A percentile compares a stretch with the other conserved stretches of the same genome.
These are phyloP conservation scores for Backusella westeae DNA, from an alignment of 192 early-diverging fungal species.

Conservation along the genomic window DNA sequence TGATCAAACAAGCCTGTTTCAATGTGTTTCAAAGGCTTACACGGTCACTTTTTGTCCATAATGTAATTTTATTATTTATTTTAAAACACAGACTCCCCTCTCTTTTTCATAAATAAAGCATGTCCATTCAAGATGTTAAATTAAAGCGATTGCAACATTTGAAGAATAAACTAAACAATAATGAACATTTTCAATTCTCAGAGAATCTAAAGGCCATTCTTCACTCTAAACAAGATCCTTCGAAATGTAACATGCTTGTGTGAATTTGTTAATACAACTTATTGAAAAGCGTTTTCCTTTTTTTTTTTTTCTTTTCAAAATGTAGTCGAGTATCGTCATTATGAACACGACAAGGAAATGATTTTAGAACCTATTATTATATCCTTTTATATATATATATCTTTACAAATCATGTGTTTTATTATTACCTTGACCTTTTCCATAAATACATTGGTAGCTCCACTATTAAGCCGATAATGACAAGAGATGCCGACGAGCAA, in stretches of 20 bases:
- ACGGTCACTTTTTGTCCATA: slow-evolving; percentile 28
- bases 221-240: not conserved
- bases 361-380: not conserved
- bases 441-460: not conserved
- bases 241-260: not conserved
- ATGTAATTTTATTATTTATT: not conserved
- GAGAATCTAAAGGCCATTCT: not conserved
- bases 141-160: not conserved
- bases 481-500: not conserved
- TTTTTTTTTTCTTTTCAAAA: not conserved
- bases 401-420: not conserved
- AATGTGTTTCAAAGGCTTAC: slow-evolving; percentile 20
- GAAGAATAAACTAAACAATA: not conserved
- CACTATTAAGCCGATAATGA: not conserved
- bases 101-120: not conserved
- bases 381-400: not conserved
- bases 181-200: not conserved
- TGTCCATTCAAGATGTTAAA: not conserved
- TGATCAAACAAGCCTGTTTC: slow-evolving; percentile 23
- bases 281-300: not conserved
- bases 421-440: not conserved
- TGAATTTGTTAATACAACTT: not conserved
- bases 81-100: not conserved
- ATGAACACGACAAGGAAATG: not conserved
- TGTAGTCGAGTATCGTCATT: not conserved